Conservation (phyloP, 306 rosid species). For the Cyclanthera cordifolia region DNA sequence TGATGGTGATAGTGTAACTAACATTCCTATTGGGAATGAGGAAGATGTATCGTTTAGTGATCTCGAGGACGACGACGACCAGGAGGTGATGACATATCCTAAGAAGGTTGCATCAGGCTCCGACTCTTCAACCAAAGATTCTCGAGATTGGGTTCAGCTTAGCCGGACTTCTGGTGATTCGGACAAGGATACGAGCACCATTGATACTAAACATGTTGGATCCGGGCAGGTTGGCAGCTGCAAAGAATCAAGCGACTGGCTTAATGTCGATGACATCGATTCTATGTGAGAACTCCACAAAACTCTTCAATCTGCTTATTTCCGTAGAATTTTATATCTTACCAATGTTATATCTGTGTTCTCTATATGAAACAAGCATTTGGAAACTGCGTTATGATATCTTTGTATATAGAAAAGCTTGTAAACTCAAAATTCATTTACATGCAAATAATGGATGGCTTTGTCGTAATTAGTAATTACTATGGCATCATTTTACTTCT, state of each 20-base stretch:
- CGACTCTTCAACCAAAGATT: slow-evolving; percentile 75
- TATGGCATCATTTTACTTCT: neutral
- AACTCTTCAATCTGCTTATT: slow-evolving; percentile 13
- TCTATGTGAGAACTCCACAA: slow-evolving; percentile 34
- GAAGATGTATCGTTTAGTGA: slow-evolving; percentile 96
- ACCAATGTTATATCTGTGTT: slow-evolving; percentile 33
- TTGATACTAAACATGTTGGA: slow-evolving; percentile 35
- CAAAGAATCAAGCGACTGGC: slow-evolving; percentile 93
- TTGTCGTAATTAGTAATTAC: neutral
- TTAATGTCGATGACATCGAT: slow-evolving; percentile 73
- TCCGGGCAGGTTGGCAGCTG: slow-evolving; percentile 41
- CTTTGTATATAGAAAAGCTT: slow-evolving; percentile 2
- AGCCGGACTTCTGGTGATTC: slow-evolving; percentile 56
- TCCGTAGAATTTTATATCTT: slow-evolving; percentile 17
- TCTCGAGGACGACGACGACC: slow-evolving; percentile 90
- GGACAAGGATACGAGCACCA: slow-evolving; percentile 42
- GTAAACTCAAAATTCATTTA: neutral
- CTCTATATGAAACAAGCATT: slow-evolving; percentile 1
- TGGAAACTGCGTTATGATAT: neutral
- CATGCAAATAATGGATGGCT: slow-evolving; percentile 5
- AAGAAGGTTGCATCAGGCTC: slow-evolving; percentile 61
- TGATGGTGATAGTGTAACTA: slow-evolving; percentile 50
- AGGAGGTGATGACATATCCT: slow-evolving; percentile 35
- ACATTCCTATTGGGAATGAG: slow-evolving; percentile 46
- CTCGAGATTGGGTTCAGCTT: slow-evolving; percentile 88